Conservation (phyloP, 768 basidiomycete species). For the Chlorophyllum brunneum region DNA sequence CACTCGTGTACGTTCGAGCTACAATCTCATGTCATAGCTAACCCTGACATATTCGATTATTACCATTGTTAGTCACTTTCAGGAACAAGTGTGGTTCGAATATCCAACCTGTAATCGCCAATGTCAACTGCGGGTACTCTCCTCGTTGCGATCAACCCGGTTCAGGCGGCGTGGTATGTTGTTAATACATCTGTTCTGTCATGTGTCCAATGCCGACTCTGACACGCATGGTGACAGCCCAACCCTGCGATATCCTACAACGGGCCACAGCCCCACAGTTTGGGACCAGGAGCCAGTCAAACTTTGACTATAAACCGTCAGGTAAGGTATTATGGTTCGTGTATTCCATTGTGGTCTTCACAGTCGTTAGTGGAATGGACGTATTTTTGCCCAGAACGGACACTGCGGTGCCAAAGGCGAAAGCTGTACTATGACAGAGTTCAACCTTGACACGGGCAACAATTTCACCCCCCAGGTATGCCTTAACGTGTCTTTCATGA, state of each 20-base stretch:
- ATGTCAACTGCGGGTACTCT: slow-evolving; percentile 37
- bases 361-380: slow-evolving; percentile 33
- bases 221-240: slow-evolving; percentile 16
- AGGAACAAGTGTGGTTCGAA: slow-evolving; percentile 28
- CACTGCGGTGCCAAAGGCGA: slow-evolving; percentile 34
- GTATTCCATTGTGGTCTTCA: background rate
- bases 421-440: slow-evolving; percentile 34
- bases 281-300: slow-evolving; percentile 24
- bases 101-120: slow-evolving; percentile 32
- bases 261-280: slow-evolving; percentile 28
- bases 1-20: slow-evolving; percentile 17
- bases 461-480: slow-evolving; percentile 23
- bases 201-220: background rate
- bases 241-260: slow-evolving; percentile 30
- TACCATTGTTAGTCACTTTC: slow-evolving; percentile 26
- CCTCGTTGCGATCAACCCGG: slow-evolving; percentile 33
- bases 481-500: background rate
- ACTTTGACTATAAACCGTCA: slow-evolving; percentile 26
- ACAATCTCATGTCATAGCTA: background rate
- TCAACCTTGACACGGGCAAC: slow-evolving; percentile 34
- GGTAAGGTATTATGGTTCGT: slow-evolving; percentile 14
- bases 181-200: slow-evolving; percentile 3
- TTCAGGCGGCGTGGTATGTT: slow-evolving; percentile 29
- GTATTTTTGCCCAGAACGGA: slow-evolving; percentile 35
- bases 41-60: background rate